A percentile compares a stretch with the other conserved stretches of the same genome.
phyloP scores from a whole-genome alignment of 257 asterid species.

The Oldenlandia corymbosa region DNA sequence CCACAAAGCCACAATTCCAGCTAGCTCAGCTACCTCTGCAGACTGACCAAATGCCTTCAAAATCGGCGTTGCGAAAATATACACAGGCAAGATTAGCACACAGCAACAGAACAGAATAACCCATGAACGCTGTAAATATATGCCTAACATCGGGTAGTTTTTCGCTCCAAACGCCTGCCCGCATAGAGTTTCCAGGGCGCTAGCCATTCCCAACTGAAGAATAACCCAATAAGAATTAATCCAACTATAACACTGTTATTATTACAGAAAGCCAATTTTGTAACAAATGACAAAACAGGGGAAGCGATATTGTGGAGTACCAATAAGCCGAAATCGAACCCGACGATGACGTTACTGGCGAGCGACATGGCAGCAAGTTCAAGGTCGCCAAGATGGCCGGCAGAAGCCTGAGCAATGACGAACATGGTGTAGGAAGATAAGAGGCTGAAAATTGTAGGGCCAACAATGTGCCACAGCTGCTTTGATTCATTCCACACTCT shows the following conservation, averaged over 20 bases:
- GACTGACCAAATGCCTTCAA: constrained; percentile 68
- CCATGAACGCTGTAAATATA: constrained; percentile 83
- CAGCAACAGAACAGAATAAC: constrained; percentile 46
- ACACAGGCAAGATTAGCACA: constrained; percentile 39
- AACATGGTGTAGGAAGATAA: constrained; percentile 66
- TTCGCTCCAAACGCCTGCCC: constrained; percentile 95
- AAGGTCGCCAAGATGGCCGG: constrained; percentile 86
- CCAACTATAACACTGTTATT: too few species aligned
- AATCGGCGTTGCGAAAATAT: constrained; percentile 53
- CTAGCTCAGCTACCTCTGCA: constrained; percentile 60
- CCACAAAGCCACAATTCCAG: constrained; percentile 52
- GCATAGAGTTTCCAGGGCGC: constrained; percentile 83
- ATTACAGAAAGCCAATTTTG: too few species aligned
- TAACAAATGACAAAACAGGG: neutral
- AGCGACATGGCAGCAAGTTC: constrained; percentile 87
- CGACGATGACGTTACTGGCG: constrained; percentile 53
- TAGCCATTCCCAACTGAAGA: constrained; percentile 77
- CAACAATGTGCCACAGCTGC: constrained; percentile 75
- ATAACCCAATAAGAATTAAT: neutral
- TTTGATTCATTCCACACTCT: constrained; percentile 40
- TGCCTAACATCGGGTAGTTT: constrained; percentile 64
- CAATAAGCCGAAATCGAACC: constrained; percentile 71
- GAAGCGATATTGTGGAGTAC: constrained; percentile 17
- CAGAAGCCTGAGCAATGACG: constrained; percentile 68
- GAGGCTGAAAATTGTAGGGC: constrained; percentile 83